phyloP scores from a whole-genome alignment of 306 rosid genomes.

The Prunus fruticosa region DNA sequence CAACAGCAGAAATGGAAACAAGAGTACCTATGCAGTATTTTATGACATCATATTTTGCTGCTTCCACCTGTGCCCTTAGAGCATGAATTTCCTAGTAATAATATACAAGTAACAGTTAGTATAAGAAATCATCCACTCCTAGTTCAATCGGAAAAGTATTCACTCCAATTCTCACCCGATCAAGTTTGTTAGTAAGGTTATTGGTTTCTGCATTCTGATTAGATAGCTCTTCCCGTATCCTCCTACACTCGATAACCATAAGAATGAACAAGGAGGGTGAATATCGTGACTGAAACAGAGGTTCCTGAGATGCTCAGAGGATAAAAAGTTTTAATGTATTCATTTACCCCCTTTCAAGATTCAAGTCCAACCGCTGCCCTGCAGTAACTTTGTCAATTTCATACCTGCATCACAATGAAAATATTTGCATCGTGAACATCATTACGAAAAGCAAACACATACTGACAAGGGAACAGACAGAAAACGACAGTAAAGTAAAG shows the following conservation, averaged over 20 bases:
- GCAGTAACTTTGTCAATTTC: conserved; percentile 95
- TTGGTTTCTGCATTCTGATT: conserved; percentile 85
- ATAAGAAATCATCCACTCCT: neutral
- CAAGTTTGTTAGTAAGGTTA: conserved; percentile 87
- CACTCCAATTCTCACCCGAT: conserved; percentile 53
- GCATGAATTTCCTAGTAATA: conserved; percentile 77
- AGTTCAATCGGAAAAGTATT: neutral
- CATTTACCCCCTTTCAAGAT: conserved; percentile 88
- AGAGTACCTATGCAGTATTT: conserved; percentile 97
- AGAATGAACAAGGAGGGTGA: neutral
- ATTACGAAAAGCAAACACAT: conserved; percentile 4
- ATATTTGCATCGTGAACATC: conserved; percentile 18
- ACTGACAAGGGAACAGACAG: conserved; percentile 5
- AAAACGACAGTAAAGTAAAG: neutral
- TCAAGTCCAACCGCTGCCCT: conserved; percentile 92
- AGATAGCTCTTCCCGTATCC: conserved; percentile 83
- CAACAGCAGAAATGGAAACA: conserved; percentile 92
- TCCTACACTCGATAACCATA: conserved; percentile 48
- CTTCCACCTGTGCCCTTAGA: conserved; percentile 86
- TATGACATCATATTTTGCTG: conserved; percentile 93
- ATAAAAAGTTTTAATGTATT: neutral
- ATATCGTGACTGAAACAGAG: conserved; percentile 6
- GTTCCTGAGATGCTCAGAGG: conserved; percentile 7
- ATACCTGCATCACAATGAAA: conserved; percentile 53
- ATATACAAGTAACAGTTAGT: conserved; percentile 1